Evolutionary conservation across 140 eudicot species (phyloP), one percentile per base, ranked within the genome.

Genomic region (Anethum foeniculum): DNA sequence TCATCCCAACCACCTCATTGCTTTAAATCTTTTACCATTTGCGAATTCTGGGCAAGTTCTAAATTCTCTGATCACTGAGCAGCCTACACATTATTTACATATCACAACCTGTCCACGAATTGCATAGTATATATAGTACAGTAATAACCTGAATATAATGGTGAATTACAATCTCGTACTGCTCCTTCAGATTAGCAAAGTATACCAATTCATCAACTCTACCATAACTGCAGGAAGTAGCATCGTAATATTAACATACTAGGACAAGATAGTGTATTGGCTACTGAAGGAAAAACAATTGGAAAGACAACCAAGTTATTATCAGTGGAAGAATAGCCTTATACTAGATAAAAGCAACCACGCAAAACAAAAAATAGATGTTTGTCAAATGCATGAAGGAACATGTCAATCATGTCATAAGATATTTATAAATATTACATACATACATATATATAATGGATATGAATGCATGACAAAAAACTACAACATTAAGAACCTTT

Each of bases 181-280:
- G 93, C 83, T 93, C 96, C 90, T 90, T 94, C 44, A 94, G 90
- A 87, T 89, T 94, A 69, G 98, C 98, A 80, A 94, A 94, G 87
- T 86, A 94, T 60, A 94, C 98, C 90, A 94, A 78, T 83, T 94
- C 98, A 86, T 92, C 97, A 82, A 89, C 98, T 85, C 98, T 87
- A 44, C 98, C 98, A 77, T 94, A 90, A 88, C 98, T 92, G 95
- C 88, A 88, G 67, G 34, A 38, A 58, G 43, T 67, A 56, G 23
- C 44, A 76, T 12, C 77, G 34, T 2, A 12, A 49, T 36, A 13
- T 79, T 67, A 79, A 48, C 47, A 69, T 68, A 71, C n/a, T 48
- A 54, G 18, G 67, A 83, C 7, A 19, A 41, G 75, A 75, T 27
- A 41, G 39, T 43, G 36, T 4, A 23, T 39, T 68, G 30, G 14